Percentiles rank a stretch among this genome's conserved stretches.
phyloP scores from a whole-genome alignment of 345 rosid species.

The Eutrema japonicum region DNA sequence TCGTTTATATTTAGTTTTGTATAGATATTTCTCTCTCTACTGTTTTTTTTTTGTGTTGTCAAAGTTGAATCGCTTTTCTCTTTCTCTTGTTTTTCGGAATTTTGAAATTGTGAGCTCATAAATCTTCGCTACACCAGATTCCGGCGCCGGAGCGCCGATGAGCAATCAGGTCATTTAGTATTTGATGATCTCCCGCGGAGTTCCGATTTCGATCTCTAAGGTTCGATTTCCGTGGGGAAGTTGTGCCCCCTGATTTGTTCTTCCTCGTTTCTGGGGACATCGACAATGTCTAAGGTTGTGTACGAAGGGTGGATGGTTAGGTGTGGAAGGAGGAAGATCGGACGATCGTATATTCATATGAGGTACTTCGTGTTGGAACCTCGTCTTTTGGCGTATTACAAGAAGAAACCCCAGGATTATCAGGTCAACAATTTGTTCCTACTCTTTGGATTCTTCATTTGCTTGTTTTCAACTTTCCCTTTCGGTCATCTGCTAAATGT shows the following conservation, averaged over 20 bases:
- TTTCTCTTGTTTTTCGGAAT: slow-evolving; percentile 24
- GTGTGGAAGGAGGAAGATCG: slow-evolving; percentile 97
- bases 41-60: slow-evolving; percentile 22
- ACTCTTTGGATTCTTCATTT: not conserved
- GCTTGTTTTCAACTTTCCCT: slow-evolving; percentile 5
- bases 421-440: slow-evolving; percentile 56
- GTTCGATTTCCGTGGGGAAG: slow-evolving; percentile 16
- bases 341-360: slow-evolving; percentile 93
- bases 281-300: slow-evolving; percentile 74
- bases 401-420: slow-evolving; percentile 87
- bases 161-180: slow-evolving; percentile 29
- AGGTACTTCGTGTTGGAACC: slow-evolving; percentile 91
- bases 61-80: slow-evolving; percentile 37
- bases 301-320: slow-evolving; percentile 99
- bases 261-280: not conserved
- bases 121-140: slow-evolving; percentile 32
- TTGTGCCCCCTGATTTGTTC: not conserved
- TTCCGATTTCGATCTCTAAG: slow-evolving; percentile 25
- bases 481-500: not conserved
- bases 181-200: slow-evolving; percentile 36
- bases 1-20: slow-evolving; percentile 7
- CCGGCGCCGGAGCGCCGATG: slow-evolving; percentile 44
- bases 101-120: slow-evolving; percentile 29
- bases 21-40: slow-evolving; percentile 19
- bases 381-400: slow-evolving; percentile 92